phyloP scores from a whole-genome alignment of 2,329 filamentous ascomycete genomes.

The Pseudocercospora pini-densiflorae region DNA sequence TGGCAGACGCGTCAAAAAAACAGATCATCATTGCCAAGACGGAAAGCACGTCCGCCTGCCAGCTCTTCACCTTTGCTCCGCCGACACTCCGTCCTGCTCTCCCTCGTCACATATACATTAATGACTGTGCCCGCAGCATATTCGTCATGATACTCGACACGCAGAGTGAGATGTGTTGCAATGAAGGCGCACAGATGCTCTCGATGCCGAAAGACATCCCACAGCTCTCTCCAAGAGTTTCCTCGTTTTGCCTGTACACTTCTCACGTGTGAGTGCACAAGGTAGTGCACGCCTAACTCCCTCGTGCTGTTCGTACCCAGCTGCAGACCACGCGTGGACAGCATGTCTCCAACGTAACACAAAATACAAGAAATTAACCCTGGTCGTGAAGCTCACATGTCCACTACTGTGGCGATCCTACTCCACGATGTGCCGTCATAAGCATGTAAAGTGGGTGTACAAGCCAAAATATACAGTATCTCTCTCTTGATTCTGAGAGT shows the following conservation, averaged over 20 bases:
- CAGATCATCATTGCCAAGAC: background rate
- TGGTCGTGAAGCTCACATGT: background rate
- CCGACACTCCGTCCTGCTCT: background rate
- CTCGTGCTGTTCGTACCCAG: background rate
- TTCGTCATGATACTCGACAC: background rate
- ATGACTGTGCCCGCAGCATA: background rate
- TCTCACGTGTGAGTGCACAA: background rate
- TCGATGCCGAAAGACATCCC: background rate
- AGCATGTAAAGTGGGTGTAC: conserved; percentile 1
- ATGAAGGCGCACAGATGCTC: background rate
- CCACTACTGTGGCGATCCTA: background rate
- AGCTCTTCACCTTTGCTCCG: background rate
- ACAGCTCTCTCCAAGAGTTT: background rate
- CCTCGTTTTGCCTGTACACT: too few relatives aligned
- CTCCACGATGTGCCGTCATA: conserved; percentile 5
- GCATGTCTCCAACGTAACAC: background rate
- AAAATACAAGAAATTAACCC: background rate
- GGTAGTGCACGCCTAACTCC: background rate
- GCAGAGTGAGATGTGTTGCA: background rate
- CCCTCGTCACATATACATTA: background rate
- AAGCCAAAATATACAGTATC: background rate
- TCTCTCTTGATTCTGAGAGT: background rate
- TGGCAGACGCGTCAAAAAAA: background rate
- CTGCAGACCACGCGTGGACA: background rate
- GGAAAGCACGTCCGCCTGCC: background rate